Evolutionary conservation across 1,284 basidiomycete species (phyloP).

Genomic region (Melampsora abietis-canadensis): DNA sequence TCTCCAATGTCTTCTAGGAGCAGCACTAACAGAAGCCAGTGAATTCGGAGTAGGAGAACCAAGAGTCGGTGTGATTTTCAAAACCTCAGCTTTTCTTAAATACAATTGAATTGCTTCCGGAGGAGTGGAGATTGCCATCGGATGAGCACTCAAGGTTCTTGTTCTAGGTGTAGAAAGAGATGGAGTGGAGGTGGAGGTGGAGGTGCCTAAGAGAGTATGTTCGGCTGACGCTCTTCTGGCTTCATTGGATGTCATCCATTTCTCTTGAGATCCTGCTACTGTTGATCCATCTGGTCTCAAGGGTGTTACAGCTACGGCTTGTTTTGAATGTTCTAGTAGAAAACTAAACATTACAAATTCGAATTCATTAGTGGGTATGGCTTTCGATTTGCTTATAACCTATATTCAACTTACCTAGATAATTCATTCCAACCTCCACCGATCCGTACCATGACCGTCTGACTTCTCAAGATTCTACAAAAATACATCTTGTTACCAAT

Average conservation of each 20-base stretch:
- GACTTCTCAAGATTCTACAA: conserved; percentile 49
- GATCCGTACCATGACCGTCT: conserved; percentile 52
- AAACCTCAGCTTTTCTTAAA: conserved; percentile 39
- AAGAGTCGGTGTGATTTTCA: background rate
- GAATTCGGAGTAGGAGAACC: background rate
- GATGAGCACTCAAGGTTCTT: conserved; percentile 6
- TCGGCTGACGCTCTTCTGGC: conserved; percentile 14
- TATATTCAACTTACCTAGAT: conserved; percentile 45
- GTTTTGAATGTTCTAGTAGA: conserved; percentile 33
- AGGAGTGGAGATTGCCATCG: conserved; percentile 15
- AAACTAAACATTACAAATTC: conserved; percentile 8
- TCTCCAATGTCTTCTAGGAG: conserved; percentile 5
- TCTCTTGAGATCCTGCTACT: conserved; percentile 17
- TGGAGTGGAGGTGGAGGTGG: conserved; percentile 2
- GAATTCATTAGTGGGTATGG: background rate
- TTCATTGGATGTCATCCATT: conserved; percentile 19
- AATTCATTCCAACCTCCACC: conserved; percentile 54
- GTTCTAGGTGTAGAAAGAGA: conserved; percentile 15
- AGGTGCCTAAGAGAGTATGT: conserved; percentile 5
- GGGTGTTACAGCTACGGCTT: background rate
- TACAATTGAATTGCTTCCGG: conserved; percentile 40
- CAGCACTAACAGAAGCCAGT: background rate
- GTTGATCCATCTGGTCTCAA: background rate
- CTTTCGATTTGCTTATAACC: background rate
- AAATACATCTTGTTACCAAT: conserved; percentile 42